Percentiles rank a stretch among this genome's conserved stretches.
These are phyloP conservation scores for Primulina tabacum DNA, from an alignment of 257 asterid genomes.

Conservation along the genomic window DNA sequence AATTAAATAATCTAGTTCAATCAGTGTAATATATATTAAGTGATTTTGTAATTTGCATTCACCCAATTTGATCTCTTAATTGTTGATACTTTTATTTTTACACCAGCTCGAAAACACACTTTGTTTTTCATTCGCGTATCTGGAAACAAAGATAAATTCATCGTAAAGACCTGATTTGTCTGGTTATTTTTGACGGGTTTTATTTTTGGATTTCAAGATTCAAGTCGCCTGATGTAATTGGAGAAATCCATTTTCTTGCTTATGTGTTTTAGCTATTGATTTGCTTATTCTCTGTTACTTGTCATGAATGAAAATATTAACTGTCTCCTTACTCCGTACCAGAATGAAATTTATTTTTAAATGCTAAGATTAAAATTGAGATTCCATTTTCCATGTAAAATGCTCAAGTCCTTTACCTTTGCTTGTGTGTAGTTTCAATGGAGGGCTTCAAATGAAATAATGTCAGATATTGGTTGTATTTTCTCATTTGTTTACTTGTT, in stretches of 20 bases:
- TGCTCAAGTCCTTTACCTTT: not conserved
- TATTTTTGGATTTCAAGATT: not conserved
- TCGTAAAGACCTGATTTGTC: not conserved
- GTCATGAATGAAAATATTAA: too few species aligned
- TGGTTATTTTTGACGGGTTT: not conserved
- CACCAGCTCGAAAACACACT: not conserved
- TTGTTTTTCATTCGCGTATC: not conserved
- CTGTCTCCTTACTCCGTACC: too few species aligned
- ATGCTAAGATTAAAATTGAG: not conserved
- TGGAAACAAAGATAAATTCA: not conserved
- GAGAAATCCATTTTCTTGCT: not conserved
- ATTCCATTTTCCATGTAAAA: not conserved
- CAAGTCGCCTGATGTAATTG: not conserved
- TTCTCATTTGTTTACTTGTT: not conserved
- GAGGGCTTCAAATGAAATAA: not conserved
- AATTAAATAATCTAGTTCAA: not conserved
- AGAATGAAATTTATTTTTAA: too few species aligned
- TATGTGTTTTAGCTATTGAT: not conserved
- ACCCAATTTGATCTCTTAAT: not conserved
- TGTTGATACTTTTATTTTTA: not conserved
- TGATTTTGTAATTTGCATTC: not conserved
- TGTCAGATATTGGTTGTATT: not conserved
- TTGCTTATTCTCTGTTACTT: too few species aligned
- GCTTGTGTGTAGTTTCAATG: not conserved
- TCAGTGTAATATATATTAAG: not conserved